phyloP scores from a whole-genome alignment of 768 basidiomycete genomes.

The Termitomyces sp. region DNA sequence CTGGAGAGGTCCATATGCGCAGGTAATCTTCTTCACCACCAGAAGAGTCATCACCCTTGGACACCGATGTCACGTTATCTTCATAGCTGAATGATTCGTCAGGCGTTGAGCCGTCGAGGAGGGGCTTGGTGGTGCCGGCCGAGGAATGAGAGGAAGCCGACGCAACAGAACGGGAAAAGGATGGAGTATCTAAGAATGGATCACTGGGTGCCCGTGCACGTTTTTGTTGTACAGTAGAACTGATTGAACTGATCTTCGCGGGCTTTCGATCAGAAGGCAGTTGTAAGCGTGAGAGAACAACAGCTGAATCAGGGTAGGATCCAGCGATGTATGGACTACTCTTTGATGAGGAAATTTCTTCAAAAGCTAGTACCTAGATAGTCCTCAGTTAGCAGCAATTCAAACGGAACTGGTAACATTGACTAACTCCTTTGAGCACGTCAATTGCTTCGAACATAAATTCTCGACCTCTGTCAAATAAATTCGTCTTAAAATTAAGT shows the following conservation, averaged over 20 bases:
- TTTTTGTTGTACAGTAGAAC: slow-evolving; percentile 45
- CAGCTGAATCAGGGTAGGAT: slow-evolving; percentile 29
- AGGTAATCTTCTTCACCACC: slow-evolving; percentile 44
- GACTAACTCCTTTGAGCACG: slow-evolving; percentile 83
- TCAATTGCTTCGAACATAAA: slow-evolving; percentile 93
- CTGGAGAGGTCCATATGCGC: slow-evolving; percentile 78
- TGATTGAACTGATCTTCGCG: slow-evolving; percentile 34
- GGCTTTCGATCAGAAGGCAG: slow-evolving; percentile 37
- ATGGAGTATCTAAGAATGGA: slow-evolving; percentile 72
- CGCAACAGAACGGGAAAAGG: slow-evolving; percentile 47
- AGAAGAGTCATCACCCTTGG: slow-evolving; percentile 23
- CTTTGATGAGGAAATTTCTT: slow-evolving; percentile 49
- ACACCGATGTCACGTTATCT: slow-evolving; percentile 27
- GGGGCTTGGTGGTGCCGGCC: slow-evolving; percentile 22
- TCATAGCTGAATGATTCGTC: slow-evolving; percentile 35
- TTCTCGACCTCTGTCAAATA: slow-evolving; percentile 69
- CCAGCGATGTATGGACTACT: slow-evolving; percentile 25
- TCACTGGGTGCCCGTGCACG: slow-evolving; percentile 73
- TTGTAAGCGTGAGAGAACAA: slow-evolving; percentile 49
- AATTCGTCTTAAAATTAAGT: slow-evolving; percentile 14
- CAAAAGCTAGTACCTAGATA: slow-evolving; percentile 55
- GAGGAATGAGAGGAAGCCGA: slow-evolving; percentile 49
- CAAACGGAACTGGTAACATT: slow-evolving; percentile 14
- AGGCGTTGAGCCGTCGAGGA: slow-evolving; percentile 23
- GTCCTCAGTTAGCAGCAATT: slow-evolving; percentile 7